Evolutionary conservation across 1,139 yeast species (phyloP).

Genomic region (Debaryomyces robertsiae): DNA sequence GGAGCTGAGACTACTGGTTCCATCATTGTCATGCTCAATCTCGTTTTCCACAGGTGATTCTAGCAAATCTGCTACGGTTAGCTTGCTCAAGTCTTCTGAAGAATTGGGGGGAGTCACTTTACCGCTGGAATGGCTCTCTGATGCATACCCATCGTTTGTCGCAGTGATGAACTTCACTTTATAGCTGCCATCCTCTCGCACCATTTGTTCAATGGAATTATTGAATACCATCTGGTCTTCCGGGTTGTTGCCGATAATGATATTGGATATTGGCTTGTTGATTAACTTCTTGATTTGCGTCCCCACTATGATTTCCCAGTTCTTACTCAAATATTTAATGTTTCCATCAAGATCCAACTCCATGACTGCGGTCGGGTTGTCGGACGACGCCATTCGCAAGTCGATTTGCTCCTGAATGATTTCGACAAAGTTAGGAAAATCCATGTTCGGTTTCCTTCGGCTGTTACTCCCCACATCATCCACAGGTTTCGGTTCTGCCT

Average conservation of each 20-base stretch:
- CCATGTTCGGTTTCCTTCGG: conserved; percentile 13
- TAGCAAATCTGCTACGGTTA: conserved; percentile 1
- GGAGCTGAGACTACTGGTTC: conserved; percentile 5
- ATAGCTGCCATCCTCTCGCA: conserved; percentile 72
- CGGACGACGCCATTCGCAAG: conserved; percentile 57
- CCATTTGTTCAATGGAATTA: conserved; percentile 72
- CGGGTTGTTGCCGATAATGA: conserved; percentile 64
- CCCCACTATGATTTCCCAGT: conserved; percentile 80
- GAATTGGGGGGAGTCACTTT: conserved; percentile 34
- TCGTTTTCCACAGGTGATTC: conserved; percentile 7
- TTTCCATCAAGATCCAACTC: conserved; percentile 81
- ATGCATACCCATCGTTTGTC: conserved; percentile 35
- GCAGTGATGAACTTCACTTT: conserved; percentile 71
- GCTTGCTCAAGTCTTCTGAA: conserved; percentile 14
- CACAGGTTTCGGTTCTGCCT: background rate
- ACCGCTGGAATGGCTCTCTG: conserved; percentile 19
- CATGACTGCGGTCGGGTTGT: conserved; percentile 79
- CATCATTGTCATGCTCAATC: conserved; percentile 6
- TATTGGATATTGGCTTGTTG: conserved; percentile 60
- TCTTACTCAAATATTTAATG: conserved; percentile 70
- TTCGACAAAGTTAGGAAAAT: conserved; percentile 18
- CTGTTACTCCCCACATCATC: background rate
- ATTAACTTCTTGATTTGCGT: conserved; percentile 58
- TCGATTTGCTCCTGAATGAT: conserved; percentile 49
- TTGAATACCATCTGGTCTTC: conserved; percentile 70